Evolutionary conservation across 768 basidiomycete species (phyloP).

Genomic region (Rickenella mellea): DNA sequence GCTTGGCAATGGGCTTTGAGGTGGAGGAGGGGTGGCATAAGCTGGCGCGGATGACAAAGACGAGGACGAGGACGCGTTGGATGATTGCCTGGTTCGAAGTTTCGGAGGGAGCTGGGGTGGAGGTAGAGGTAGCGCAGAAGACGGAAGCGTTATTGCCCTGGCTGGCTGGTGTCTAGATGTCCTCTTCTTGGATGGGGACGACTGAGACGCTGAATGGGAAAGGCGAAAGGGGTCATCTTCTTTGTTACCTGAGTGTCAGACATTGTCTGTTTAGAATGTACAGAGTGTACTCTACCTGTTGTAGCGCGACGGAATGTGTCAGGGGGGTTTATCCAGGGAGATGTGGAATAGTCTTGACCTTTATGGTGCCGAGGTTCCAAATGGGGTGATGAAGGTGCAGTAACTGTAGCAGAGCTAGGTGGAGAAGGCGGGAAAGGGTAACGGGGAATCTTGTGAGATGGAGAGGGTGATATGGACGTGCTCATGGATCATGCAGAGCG

Average conservation of each 20-base stretch:
- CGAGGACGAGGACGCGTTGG: conserved; percentile 10
- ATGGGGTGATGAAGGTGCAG: conserved; percentile 30
- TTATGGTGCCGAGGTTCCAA: conserved; percentile 17
- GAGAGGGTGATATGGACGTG: too few species aligned
- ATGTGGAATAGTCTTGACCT: conserved; percentile 17
- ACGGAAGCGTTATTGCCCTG: conserved; percentile 24
- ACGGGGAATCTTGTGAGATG: too few species aligned
- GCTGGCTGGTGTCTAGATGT: conserved; percentile 24
- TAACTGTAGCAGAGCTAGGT: conserved; percentile 31
- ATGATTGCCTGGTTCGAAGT: conserved; percentile 6
- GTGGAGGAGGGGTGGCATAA: conserved; percentile 6
- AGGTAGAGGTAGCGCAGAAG: conserved; percentile 9
- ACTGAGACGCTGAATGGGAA: too few species aligned
- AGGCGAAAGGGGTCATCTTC: conserved; percentile 18
- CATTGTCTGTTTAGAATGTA: background rate
- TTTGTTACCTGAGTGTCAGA: conserved; percentile 34
- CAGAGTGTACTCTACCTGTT: conserved; percentile 16
- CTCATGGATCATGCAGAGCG: too few species aligned
- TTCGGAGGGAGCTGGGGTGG: background rate
- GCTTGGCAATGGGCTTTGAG: too few species aligned
- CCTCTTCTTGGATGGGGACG: too few species aligned
- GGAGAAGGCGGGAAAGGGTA: conserved; percentile 39
- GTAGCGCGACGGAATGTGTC: conserved; percentile 13
- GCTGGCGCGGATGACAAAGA: conserved; percentile 8
- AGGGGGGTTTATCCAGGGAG: conserved; percentile 10